Conservation (phyloP, 805 yeast genomes). For the Zygotorulaspora sp. region DNA sequence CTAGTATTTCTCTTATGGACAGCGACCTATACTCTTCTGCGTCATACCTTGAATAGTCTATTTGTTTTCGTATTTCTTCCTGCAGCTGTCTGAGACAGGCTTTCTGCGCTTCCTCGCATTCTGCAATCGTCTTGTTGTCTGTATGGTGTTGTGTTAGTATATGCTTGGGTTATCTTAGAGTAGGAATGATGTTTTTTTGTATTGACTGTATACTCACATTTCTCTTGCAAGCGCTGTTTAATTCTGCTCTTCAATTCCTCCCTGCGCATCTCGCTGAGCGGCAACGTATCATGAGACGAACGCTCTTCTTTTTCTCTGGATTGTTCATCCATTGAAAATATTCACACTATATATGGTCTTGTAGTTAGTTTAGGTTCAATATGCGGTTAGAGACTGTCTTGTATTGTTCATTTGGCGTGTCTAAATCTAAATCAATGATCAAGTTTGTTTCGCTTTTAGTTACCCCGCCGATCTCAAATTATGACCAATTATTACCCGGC, state of each 20-base stretch:
- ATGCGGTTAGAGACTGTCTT: too few relatives aligned
- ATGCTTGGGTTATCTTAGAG: background rate
- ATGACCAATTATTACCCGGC: too few relatives aligned
- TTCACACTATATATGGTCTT: too few relatives aligned
- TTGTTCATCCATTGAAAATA: too few relatives aligned
- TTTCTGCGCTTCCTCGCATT: slow-evolving; percentile 8
- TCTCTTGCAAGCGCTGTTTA: slow-evolving; percentile 12
- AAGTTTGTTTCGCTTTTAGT: too few relatives aligned
- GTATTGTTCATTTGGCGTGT: too few relatives aligned
- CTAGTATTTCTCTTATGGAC: slow-evolving; percentile 16
- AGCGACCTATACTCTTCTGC: slow-evolving; percentile 2
- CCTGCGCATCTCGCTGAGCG: slow-evolving; percentile 13
- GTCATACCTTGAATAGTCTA: slow-evolving; percentile 5
- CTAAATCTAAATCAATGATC: too few relatives aligned
- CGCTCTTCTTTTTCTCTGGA: too few relatives aligned
- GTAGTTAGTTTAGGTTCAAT: too few relatives aligned
- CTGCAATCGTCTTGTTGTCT: slow-evolving; percentile 14
- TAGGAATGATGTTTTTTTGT: background rate
- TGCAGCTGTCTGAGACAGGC: slow-evolving; percentile 8
- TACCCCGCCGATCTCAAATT: too few relatives aligned
- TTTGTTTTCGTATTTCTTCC: slow-evolving; percentile 8
- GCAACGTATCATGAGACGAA: too few relatives aligned
- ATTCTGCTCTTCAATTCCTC: slow-evolving; percentile 12
- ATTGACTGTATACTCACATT: slow-evolving; percentile 16
- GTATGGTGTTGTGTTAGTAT: slow-evolving; percentile 6